A percentile compares a stretch with the other conserved stretches of the same genome.
These are phyloP conservation scores for Platismatia glauca DNA, from an alignment of 495 filamentous ascomycete species.

Conservation along the genomic window DNA sequence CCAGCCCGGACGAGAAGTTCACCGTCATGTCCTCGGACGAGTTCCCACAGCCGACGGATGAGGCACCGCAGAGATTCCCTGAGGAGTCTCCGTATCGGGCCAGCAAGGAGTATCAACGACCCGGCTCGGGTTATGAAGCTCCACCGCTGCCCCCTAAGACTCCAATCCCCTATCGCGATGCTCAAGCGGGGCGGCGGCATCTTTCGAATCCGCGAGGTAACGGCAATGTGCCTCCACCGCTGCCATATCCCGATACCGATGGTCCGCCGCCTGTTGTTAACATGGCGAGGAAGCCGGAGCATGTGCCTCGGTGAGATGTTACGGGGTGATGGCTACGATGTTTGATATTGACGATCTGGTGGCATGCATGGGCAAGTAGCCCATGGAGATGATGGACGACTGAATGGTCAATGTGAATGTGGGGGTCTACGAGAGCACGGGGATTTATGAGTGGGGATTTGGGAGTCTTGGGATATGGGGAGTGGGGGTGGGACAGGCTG, in stretches of 20 bases:
- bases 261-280: slow-evolving; percentile 78
- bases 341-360: neutral
- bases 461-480: neutral
- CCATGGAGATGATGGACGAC: neutral
- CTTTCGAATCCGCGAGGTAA: slow-evolving; percentile 32
- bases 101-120: slow-evolving; percentile 32
- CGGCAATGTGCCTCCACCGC: slow-evolving; percentile 26
- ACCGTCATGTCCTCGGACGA: slow-evolving; percentile 50
- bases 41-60: slow-evolving; percentile 35
- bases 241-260: slow-evolving; percentile 74
- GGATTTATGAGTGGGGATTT: neutral
- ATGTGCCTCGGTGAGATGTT: slow-evolving; percentile 28
- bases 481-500: too few relatives aligned
- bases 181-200: slow-evolving; percentile 27
- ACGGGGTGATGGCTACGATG: neutral
- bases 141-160: slow-evolving; percentile 83
- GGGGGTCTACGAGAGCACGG: neutral
- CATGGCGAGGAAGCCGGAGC: slow-evolving; percentile 77
- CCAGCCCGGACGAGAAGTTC: slow-evolving; percentile 48
- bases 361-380: slow-evolving; percentile 8
- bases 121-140: slow-evolving; percentile 36
- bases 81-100: slow-evolving; percentile 33
- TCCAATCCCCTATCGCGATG: slow-evolving; percentile 51
- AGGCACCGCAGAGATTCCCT: slow-evolving; percentile 31
- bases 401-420: slow-evolving; percentile 3